A percentile compares a stretch with the other conserved stretches of the same genome.
These are phyloP conservation scores for Cryphonectria japonica DNA, from an alignment of 2,329 filamentous ascomycete species.

Conservation along the genomic window DNA sequence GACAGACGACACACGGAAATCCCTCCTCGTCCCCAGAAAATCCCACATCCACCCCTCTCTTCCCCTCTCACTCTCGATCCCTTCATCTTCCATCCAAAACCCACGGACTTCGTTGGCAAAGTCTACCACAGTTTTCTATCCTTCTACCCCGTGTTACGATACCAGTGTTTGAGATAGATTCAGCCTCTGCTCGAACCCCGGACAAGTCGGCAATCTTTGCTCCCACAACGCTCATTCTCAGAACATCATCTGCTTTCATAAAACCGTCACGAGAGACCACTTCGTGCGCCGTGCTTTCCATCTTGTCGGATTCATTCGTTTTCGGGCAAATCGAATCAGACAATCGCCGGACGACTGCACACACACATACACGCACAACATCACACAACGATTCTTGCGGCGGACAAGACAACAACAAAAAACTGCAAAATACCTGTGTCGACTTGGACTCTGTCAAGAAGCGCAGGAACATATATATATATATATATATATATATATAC, in stretches of 20 bases:
- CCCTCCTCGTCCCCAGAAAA: conserved; percentile 14
- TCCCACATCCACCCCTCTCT: conserved; percentile 21
- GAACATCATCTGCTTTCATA: conserved; percentile 17
- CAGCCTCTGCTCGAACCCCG: conserved; percentile 18
- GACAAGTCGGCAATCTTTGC: conserved; percentile 36
- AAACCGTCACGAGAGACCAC: conserved; percentile 15
- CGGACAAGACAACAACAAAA: not conserved
- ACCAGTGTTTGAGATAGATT: conserved; percentile 28
- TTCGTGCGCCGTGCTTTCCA: conserved; percentile 14
- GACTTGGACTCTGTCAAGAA: not conserved
- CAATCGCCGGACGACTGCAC: conserved; percentile 23
- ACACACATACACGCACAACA: not conserved
- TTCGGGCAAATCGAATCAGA: conserved; percentile 27
- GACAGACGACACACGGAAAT: conserved; percentile 18
- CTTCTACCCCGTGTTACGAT: conserved; percentile 32
- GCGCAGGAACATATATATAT: not conserved
- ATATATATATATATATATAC: conserved; percentile 1
- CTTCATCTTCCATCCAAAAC: conserved; percentile 21
- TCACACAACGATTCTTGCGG: not conserved
- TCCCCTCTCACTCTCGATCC: conserved; percentile 28
- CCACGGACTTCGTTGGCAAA: conserved; percentile 61
- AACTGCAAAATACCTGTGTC: not conserved
- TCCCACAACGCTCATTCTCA: conserved; percentile 35
- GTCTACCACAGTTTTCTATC: conserved; percentile 39
- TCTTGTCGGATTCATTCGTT: conserved; percentile 25